Base-by-base conservation (phyloP, 2,329 filamentous ascomycete species). In the Microcera coccophila region DNA sequence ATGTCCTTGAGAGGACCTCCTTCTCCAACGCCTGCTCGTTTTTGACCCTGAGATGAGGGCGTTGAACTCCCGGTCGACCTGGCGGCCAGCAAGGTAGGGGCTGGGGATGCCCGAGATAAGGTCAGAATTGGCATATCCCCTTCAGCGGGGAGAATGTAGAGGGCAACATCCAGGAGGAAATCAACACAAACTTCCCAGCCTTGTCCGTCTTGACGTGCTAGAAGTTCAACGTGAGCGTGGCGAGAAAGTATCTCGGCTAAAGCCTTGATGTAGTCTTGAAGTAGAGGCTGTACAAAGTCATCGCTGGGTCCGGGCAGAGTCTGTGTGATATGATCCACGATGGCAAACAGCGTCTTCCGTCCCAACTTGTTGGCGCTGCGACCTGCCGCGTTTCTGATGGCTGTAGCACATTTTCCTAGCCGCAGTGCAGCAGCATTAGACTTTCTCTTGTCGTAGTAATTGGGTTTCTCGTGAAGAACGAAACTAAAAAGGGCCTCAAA, bases 261-360 rank as follows among this genome's bases (percentile, higher is more conserved):
- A 16, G 82, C 78, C 68, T 87, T 95, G 52, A 87, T 75, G 61
- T 96, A 95, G 58, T 93, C 82, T 37, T 82, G 75, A 18, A 82
- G 69, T 4, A 98, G 72, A 11, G 85, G 83, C 44, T 82, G 74
- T 50, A 88, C 81, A 41, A 85, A 78, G 2, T 72, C 75, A 12
- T 81, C 81, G 41, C 82, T 77, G 3, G 68, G 65, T 0, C 72
- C 76, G 2, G 82, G 78, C 3, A 95, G 72, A 15, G 82, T 81
- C 51, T 95, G 82, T 3, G 81, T 83, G 47, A 97, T 84, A 65
- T 95, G 90, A 50, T 89, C 82, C 50, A 95, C 73, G 14, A 96
- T 70, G 5, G 85, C 80, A 54, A 84, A 78, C n/a, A 91, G 73
- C 1, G 90, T 91, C 62, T 89, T 94, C 46, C 75, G 72, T 57